These are phyloP conservation scores for Ziziphus jujuba DNA, from an alignment of 306 rosid genomes.

Conservation along the genomic window DNA sequence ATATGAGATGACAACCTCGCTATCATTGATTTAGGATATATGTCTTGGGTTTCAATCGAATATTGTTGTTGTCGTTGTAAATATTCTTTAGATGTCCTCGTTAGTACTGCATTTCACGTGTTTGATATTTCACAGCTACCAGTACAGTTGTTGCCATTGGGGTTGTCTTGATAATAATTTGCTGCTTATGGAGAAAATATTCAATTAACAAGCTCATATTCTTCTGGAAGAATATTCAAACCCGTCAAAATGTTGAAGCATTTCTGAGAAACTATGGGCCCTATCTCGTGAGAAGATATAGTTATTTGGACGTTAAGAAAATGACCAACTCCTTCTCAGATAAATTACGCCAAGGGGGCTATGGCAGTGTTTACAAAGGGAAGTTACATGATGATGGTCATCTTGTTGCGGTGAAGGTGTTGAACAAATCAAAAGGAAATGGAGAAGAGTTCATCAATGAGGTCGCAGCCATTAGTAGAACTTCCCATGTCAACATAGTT, in stretches of 20 bases:
- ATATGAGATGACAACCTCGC: no score
- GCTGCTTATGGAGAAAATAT: conserved; percentile 3
- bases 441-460: conserved; percentile 43
- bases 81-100: no score
- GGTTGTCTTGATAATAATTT: conserved; percentile 1
- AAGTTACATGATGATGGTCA: conserved; percentile 18
- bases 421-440: conserved; percentile 24
- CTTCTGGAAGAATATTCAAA: not conserved
- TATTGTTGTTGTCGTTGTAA: no score
- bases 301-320: conserved; percentile 26
- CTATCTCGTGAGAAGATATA: conserved; percentile 24
- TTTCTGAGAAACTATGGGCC: conserved; percentile 22
- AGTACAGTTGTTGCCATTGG: conserved; percentile 11
- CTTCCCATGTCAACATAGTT: conserved; percentile 34
- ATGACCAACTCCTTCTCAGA: conserved; percentile 29
- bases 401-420: conserved; percentile 40
- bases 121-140: no score
- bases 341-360: conserved; percentile 46
- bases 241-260: conserved; percentile 1
- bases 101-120: no score
- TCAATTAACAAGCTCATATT: not conserved
- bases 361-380: conserved; percentile 37
- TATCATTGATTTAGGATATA: no score
- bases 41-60: no score
- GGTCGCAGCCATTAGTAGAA: conserved; percentile 33